Evolutionary conservation across 1,284 basidiomycete species (phyloP), one percentile per base, ranked within the genome.

Genomic region (Quambalaria eucalypti): DNA sequence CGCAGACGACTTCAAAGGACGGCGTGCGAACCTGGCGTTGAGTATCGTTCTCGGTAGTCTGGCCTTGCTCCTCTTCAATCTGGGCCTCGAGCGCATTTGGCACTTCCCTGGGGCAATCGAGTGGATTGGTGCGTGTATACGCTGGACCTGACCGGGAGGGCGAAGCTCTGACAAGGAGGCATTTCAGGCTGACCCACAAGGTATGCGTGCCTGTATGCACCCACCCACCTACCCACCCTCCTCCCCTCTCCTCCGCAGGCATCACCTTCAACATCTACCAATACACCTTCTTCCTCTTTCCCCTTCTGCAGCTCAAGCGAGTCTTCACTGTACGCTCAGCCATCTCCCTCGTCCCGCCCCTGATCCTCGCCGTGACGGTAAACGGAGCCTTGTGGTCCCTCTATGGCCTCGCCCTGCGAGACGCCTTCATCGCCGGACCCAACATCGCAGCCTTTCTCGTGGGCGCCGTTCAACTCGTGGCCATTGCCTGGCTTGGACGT

Each of bases 231-330:
- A 46, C 12, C 25, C 42, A 5, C 21, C 21, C 14, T 46, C 31
- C 31, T 16, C 25, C 7, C 23, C 39, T 42, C 21, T 7, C 12
- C 21, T 23, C 21, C 14, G 3, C 42, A 46, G 42, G 42, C 5
- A 26, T 46, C 42, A 46, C 42, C 2, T 46, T 46, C 42, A 46
- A 46, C 42, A 12, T 46, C 42, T 46, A 46, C 21, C 42, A 46
- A 21, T 46, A 46, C 42, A 12, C 12, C 42, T 46, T 46, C 42
- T 46, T 46, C 42, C 42, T 46, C 42, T 46, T 46, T 21, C 42
- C 42, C 5, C 42, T 46, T 19, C 21, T 26, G 6, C 42, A 46
- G 42, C 42, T 46, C 21, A 21, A 14, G 16, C 2, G 21, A 21
- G 25, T 46, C 4, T 12, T 46, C 7, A 26, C 14, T 12, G 25